Conservation (phyloP, 495 filamentous ascomycete species). For the Penicillium macrosclerotiorum region DNA sequence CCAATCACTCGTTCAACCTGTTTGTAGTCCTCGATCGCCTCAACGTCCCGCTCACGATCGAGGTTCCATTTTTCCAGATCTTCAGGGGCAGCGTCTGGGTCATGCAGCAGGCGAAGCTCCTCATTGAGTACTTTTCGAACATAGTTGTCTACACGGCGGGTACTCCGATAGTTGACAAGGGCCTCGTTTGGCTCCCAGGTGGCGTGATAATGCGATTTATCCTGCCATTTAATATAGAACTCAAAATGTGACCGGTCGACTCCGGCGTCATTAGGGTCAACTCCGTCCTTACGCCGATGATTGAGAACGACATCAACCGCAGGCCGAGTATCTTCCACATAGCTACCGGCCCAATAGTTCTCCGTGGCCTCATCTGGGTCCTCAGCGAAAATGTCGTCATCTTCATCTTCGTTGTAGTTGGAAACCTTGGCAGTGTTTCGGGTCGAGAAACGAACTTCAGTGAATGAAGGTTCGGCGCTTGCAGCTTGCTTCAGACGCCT, state of each 20-base stretch:
- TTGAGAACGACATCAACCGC: slow-evolving; percentile 89
- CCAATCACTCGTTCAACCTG: slow-evolving; percentile 91
- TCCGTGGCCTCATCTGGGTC: slow-evolving; percentile 53
- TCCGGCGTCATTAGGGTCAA: slow-evolving; percentile 53
- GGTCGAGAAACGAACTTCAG: slow-evolving; percentile 87
- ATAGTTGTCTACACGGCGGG: slow-evolving; percentile 90
- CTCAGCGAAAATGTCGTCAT: slow-evolving; percentile 72
- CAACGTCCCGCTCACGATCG: slow-evolving; percentile 80
- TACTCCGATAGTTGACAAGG: slow-evolving; percentile 67
- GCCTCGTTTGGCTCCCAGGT: slow-evolving; percentile 84
- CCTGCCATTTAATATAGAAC: slow-evolving; percentile 97
- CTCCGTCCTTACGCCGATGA: slow-evolving; percentile 72
- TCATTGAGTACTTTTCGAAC: slow-evolving; percentile 75
- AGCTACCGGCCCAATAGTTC: slow-evolving; percentile 61
- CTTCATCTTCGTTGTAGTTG: slow-evolving; percentile 85
- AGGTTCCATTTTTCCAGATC: slow-evolving; percentile 89
- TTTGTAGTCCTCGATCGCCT: slow-evolving; percentile 80
- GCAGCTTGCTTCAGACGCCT: slow-evolving; percentile 62
- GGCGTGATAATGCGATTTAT: slow-evolving; percentile 88
- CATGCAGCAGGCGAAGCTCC: slow-evolving; percentile 66
- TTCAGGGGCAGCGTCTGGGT: slow-evolving; percentile 73
- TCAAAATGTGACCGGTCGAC: slow-evolving; percentile 78
- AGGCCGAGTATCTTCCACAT: slow-evolving; percentile 67
- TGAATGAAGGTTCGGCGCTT: slow-evolving; percentile 56
- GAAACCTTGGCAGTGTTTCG: slow-evolving; percentile 80